Percentiles rank a stretch among this genome's conserved stretches.
Evolutionary conservation across 176 grass and related monocot species (phyloP).

Genomic region (Aechmea fasciata): DNA sequence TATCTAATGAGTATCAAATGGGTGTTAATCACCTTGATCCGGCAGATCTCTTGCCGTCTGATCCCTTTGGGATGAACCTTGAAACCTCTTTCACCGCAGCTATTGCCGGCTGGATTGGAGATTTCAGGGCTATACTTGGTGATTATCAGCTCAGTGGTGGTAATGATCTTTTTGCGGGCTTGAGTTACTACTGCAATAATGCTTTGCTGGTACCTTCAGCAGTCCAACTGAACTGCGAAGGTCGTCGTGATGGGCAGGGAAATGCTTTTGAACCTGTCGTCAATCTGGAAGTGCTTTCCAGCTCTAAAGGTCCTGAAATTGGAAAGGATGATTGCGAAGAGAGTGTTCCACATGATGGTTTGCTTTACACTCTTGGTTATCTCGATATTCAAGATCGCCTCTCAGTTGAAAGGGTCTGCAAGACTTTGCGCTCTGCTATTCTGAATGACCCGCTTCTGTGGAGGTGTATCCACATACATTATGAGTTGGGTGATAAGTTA

Average conservation of each 20-base stretch:
- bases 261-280: not conserved
- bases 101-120: slow-evolving; percentile 35
- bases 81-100: slow-evolving; percentile 29
- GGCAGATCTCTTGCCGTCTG: slow-evolving; percentile 37
- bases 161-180: slow-evolving; percentile 17
- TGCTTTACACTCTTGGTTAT: slow-evolving; percentile 37
- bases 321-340: not conserved
- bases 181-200: slow-evolving; percentile 33
- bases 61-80: slow-evolving; percentile 72
- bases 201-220: slow-evolving; percentile 25
- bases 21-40: slow-evolving; percentile 25
- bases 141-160: not conserved
- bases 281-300: slow-evolving; percentile 8
- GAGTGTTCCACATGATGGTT: slow-evolving; percentile 38
- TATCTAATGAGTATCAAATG: slow-evolving; percentile 2
- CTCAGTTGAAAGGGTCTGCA: slow-evolving; percentile 56
- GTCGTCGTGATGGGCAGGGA: not conserved
- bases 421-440: slow-evolving; percentile 35
- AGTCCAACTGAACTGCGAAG: slow-evolving; percentile 11
- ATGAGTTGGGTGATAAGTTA: slow-evolving; percentile 34
- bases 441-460: slow-evolving; percentile 35
- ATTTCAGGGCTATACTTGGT: slow-evolving; percentile 22
- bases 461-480: slow-evolving; percentile 56
- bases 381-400: slow-evolving; percentile 61
- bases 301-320: slow-evolving; percentile 23